Evolutionary conservation across 306 rosid species (phyloP), one percentile per base, ranked within the genome.

Genomic region (Quercus variabilis): DNA sequence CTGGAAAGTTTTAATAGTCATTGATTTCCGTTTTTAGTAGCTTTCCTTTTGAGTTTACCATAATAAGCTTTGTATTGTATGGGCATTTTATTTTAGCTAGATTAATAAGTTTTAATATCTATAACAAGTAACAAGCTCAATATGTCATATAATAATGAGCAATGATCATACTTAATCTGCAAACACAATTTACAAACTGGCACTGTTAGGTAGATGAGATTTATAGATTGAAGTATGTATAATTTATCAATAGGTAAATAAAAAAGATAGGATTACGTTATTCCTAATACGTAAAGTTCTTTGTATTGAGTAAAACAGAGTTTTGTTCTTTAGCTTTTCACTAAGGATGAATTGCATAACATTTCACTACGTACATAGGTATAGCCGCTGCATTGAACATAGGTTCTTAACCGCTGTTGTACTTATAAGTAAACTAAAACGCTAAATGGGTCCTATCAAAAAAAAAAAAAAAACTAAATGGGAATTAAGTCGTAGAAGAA

Each of bases 21-120:
- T 14, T 75, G 30, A 0, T 49, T 58, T 75, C 59, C 75, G 51
- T 18, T 35, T 81, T 82, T 71, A 38, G 69, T 31, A 68, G 57
- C 35, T 54, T 64, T 15, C 55, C 71, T 69, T 30, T 35, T 55
- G 21, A 55, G 57, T 18, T 31, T 19, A 25, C 30, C 43, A 68
- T 25, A 41, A 25, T 76, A 5, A 5, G 55, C 26, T 58, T 33
- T 31, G 12, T 15, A 11, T 23, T 23, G 23, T 25, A 58, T 7
- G 4, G 9, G 25, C 28, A 58, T 9, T 56, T 14, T 10, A 3
- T 20, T 11, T 3, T 19, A 19, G 46, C 3, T 38, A 11, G 4
- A 25, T 1, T 23, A 20, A 9, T 11, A 20, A 10, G 9, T 21
- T 59, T 21, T 23, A 7, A 38, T 38, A 7, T 12, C 3, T 59